These are phyloP conservation scores for Suhomyces taliae DNA, from an alignment of 1,139 yeast genomes.

Conservation along the genomic window DNA sequence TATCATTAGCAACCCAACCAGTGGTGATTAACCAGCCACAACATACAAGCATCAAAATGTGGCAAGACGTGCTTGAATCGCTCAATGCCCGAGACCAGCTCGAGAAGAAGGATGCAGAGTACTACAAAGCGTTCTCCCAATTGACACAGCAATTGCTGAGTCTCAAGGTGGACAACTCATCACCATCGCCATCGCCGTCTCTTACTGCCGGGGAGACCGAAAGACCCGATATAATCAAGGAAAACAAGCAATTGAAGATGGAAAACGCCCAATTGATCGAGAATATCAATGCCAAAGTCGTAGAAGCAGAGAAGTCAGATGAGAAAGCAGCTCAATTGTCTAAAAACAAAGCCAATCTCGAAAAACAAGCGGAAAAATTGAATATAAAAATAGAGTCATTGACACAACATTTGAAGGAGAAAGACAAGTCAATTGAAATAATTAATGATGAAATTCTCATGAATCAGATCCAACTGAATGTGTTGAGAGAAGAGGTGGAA, in stretches of 20 bases:
- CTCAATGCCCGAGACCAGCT: conserved; percentile 31
- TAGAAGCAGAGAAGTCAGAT: conserved; percentile 26
- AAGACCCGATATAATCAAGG: conserved; percentile 4
- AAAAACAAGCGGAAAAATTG: conserved; percentile 24
- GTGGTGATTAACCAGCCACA: too few relatives aligned
- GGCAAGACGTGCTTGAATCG: conserved; percentile 24
- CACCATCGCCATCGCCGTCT: conserved; percentile 15
- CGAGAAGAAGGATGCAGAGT: conserved; percentile 34
- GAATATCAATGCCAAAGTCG: conserved; percentile 26
- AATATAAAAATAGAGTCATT: conserved; percentile 34
- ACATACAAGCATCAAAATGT: background rate
- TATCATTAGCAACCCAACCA: too few relatives aligned
- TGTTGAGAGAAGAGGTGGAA: conserved; percentile 48
- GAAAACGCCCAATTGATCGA: conserved; percentile 21
- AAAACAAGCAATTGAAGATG: conserved; percentile 9
- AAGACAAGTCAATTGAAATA: conserved; percentile 56
- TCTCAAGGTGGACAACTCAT: background rate
- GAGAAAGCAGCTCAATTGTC: conserved; percentile 13
- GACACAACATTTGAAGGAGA: conserved; percentile 51
- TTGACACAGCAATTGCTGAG: conserved; percentile 20
- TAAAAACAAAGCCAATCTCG: conserved; percentile 19
- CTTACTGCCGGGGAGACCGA: conserved; percentile 14
- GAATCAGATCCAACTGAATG: conserved; percentile 67
- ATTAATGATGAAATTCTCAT: conserved; percentile 73
- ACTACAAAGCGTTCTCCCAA: conserved; percentile 36